Conservation (phyloP, 352 stramenopile genomes). For the Phytophthora palmivora region DNA sequence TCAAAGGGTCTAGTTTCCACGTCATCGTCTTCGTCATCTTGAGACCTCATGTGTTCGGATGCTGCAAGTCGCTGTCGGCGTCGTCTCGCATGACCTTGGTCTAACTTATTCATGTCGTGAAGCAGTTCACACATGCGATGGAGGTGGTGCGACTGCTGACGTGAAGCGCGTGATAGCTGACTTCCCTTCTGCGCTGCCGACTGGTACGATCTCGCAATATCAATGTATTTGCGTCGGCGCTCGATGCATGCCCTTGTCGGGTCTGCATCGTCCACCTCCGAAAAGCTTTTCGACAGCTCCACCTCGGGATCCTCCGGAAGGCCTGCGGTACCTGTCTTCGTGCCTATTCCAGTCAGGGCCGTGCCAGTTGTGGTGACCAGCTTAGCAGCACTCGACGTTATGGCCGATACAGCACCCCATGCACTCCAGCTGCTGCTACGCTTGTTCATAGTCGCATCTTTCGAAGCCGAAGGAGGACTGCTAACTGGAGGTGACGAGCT, state of each 20-base stretch:
- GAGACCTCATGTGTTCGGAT: constrained; percentile 24
- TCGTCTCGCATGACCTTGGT: constrained; percentile 56
- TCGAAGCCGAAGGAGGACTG: constrained; percentile 27
- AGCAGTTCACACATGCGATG: constrained; percentile 78
- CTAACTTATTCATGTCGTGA: constrained; percentile 74
- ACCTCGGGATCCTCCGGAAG: constrained; percentile 31
- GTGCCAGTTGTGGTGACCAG: constrained; percentile 76
- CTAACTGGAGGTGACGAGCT: constrained; percentile 25
- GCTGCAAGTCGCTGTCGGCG: constrained; percentile 41
- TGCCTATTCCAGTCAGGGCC: constrained; percentile 52
- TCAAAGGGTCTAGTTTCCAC: constrained; percentile 77
- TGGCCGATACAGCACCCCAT: constrained; percentile 74
- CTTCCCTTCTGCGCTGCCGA: constrained; percentile 66
- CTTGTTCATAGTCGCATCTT: constrained; percentile 28
- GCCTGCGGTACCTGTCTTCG: constrained; percentile 38
- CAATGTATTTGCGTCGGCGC: constrained; percentile 69
- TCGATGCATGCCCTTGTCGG: constrained; percentile 39
- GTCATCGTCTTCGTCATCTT: constrained; percentile 58
- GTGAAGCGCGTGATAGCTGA: constrained; percentile 64
- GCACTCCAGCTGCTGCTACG: constrained; percentile 59
- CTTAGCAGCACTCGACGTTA: constrained; percentile 80
- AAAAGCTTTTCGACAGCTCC: constrained; percentile 71
- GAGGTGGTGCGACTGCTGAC: constrained; percentile 71
- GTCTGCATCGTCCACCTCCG: constrained; percentile 35
- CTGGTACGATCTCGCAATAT: constrained; percentile 69